Evolutionary conservation across 768 basidiomycete genomes (phyloP).

Genomic region (Rhizopogon vesiculosus): DNA sequence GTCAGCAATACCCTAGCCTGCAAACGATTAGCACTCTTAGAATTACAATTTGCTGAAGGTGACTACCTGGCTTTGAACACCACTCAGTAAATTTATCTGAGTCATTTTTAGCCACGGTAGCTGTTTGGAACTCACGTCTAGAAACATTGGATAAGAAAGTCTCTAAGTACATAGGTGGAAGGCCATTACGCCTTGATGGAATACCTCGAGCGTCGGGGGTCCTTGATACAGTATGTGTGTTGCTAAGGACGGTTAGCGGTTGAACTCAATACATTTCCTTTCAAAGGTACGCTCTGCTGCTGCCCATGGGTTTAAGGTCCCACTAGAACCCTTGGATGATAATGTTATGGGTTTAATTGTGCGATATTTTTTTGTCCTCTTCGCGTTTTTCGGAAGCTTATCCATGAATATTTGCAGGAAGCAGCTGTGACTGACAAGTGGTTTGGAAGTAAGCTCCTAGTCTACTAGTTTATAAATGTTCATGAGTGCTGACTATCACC

Average conservation of each 20-base stretch:
- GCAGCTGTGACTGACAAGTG: conserved; percentile 73
- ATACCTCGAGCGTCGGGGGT: conserved; percentile 72
- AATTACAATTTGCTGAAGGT: conserved; percentile 64
- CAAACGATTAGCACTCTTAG: conserved; percentile 59
- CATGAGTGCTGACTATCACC: conserved; percentile 4
- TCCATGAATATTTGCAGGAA: conserved; percentile 39
- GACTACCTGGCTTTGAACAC: not conserved
- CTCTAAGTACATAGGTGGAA: conserved; percentile 66
- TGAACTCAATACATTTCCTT: not conserved
- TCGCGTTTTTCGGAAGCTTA: not conserved
- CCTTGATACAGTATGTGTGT: conserved; percentile 54
- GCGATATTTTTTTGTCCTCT: conserved; percentile 9
- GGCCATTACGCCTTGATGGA: conserved; percentile 69
- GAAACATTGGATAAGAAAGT: conserved; percentile 58
- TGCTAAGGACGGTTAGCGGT: not conserved
- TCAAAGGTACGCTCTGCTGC: conserved; percentile 58
- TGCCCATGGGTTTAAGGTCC: conserved; percentile 69
- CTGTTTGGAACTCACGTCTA: conserved; percentile 56
- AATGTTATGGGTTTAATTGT: conserved; percentile 56
- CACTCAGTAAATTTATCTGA: not conserved
- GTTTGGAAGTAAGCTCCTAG: conserved; percentile 51
- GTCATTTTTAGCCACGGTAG: conserved; percentile 49
- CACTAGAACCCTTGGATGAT: conserved; percentile 67
- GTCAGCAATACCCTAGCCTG: conserved; percentile 66
- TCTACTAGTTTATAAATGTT: not conserved